Evolutionary conservation across 2,329 filamentous ascomycete species (phyloP), one percentile per base, ranked within the genome.

Genomic region (Epichloe glyceriae): DNA sequence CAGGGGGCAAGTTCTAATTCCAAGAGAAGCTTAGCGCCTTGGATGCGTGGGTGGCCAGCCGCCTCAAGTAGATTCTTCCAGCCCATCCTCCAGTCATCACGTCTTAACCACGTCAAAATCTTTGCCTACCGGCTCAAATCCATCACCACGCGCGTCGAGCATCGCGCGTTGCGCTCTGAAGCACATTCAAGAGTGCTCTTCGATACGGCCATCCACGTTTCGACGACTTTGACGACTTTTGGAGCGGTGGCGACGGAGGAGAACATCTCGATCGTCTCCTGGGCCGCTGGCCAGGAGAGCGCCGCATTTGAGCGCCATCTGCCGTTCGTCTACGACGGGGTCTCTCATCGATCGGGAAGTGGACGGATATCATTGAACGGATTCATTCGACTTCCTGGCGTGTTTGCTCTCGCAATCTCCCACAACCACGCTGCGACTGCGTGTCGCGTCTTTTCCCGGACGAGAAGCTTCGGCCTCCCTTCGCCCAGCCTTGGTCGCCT

Each of bases 111-210:
- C 67, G 67, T 69, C 67, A 68, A 71, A 69, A 70, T 39, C 64
- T 65, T 63, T 66, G 65, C 62, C 61, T 57, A 55, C 53, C 57
- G 57, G 59, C 57, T 56, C 60, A 60, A 66, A 62, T 54, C 60
- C 69, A 75, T 72, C 71, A 69, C 65, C 67, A 70, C 71, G 71
- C 77, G 75, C 72, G 73, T 73, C 74, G 68, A 67, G 65, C 69
- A 71, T 70, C 70, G 68, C 66, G 67, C 67, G 64, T 63, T 61
- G 58, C 64, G 58, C 55, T 56, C 50, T 53, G 54, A 61, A 60
- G 52, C 58, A 60, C 60, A 52, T 53, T 50, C 50, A 51, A 54
- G 55, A 60, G 53, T 54, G 57, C 53, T 53, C 57, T 59, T 61
- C 61, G 62, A 70, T 54, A 62, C 61, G 57, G 56, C 59, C 57